Conservation (phyloP, 495 filamentous ascomycete species). For the Penicillium nucicola region DNA sequence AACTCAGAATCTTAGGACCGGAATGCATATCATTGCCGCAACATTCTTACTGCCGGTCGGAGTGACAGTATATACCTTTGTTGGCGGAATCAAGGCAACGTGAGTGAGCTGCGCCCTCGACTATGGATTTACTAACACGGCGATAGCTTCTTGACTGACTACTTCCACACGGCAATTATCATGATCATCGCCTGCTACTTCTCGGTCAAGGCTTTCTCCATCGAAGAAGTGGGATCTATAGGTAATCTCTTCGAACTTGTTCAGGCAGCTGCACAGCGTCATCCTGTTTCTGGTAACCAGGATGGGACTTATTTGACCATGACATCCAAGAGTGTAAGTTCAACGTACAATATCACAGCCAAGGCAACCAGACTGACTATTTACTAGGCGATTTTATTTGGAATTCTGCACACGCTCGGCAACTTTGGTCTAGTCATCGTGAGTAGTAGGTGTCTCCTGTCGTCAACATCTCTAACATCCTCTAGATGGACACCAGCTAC, state of each 20-base stretch:
- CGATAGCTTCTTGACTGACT: slow-evolving; percentile 42
- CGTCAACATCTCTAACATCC: slow-evolving; percentile 1
- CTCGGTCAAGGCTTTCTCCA: slow-evolving; percentile 42
- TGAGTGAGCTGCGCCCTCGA: slow-evolving; percentile 12
- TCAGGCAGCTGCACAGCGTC: slow-evolving; percentile 34
- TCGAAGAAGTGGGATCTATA: slow-evolving; percentile 37
- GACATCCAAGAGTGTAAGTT: slow-evolving; percentile 40
- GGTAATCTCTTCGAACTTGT: slow-evolving; percentile 45
- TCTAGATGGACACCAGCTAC: slow-evolving; percentile 43
- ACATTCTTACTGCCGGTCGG: slow-evolving; percentile 44
- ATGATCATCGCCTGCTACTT: slow-evolving; percentile 48
- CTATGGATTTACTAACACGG: not conserved
- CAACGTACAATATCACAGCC: not conserved
- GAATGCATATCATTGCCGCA: slow-evolving; percentile 45
- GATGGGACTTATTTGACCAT: slow-evolving; percentile 50
- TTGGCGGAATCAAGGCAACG: slow-evolving; percentile 48
- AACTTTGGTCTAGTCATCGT: slow-evolving; percentile 44
- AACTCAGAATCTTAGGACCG: slow-evolving; percentile 22
- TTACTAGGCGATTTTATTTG: slow-evolving; percentile 37
- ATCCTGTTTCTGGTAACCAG: slow-evolving; percentile 45
- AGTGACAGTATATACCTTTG: slow-evolving; percentile 41
- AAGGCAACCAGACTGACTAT: not conserved
- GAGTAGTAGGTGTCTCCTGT: slow-evolving; percentile 5
- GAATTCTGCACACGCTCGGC: slow-evolving; percentile 39
- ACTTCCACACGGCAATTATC: slow-evolving; percentile 45